Percentiles rank a stretch among this genome's conserved stretches.
phyloP scores from a whole-genome alignment of 306 rosid genomes.

The Corylus heterophylla region DNA sequence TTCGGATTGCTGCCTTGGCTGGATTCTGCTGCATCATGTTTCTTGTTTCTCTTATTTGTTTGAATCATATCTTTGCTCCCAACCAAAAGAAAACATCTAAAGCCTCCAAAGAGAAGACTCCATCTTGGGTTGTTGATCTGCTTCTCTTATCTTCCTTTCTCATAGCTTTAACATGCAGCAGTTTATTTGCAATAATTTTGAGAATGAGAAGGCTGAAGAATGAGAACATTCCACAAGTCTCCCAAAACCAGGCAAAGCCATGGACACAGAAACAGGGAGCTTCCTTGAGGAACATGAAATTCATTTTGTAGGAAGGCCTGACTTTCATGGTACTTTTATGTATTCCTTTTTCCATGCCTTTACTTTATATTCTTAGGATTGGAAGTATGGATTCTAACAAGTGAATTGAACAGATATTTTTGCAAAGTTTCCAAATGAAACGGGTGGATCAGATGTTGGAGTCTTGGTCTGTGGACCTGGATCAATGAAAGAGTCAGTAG shows the following conservation, averaged over 20 bases:
- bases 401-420: constrained; percentile 57
- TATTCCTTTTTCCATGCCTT: background rate
- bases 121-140: constrained; percentile 68
- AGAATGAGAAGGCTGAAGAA: constrained; percentile 69
- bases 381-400: background rate
- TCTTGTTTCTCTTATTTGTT: constrained; percentile 44
- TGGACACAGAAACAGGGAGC: constrained; percentile 45
- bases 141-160: constrained; percentile 59
- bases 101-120: constrained; percentile 44
- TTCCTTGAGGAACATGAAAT: constrained; percentile 69
- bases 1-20: constrained; percentile 61
- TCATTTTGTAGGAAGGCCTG: constrained; percentile 75
- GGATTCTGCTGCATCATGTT: constrained; percentile 58
- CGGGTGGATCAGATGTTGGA: constrained; percentile 51
- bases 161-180: constrained; percentile 46
- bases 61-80: constrained; percentile 59
- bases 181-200: constrained; percentile 43
- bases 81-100: constrained; percentile 36
- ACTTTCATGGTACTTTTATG: constrained; percentile 56
- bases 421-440: constrained; percentile 45
- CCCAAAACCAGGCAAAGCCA: constrained; percentile 36
- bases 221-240: constrained; percentile 30
- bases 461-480: constrained; percentile 85
- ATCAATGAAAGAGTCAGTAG: constrained; percentile 73
- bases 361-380: background rate